Evolutionary conservation across 2,329 filamentous ascomycete genomes (phyloP).

Genomic region (Neopestalotiopsis rosae): DNA sequence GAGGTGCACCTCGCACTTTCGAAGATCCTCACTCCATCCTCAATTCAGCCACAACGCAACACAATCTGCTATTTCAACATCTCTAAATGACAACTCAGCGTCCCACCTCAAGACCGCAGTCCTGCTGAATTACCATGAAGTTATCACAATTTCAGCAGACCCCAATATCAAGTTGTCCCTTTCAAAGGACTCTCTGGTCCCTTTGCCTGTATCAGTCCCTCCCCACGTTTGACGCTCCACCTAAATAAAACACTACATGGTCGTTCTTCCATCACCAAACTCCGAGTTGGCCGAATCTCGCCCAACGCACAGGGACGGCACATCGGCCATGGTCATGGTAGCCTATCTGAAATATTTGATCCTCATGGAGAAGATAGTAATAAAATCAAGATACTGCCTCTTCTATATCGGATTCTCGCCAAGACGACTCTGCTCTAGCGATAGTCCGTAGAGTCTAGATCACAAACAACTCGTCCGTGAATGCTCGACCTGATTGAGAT

Average conservation of each 20-base stretch:
- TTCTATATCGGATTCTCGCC: neutral
- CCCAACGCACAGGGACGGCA: neutral
- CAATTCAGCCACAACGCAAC: neutral
- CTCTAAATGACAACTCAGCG: neutral
- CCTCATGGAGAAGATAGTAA: neutral
- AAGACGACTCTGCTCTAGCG: neutral
- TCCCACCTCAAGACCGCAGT: neutral
- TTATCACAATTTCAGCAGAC: neutral
- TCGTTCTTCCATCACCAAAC: neutral
- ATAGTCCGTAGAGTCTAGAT: neutral
- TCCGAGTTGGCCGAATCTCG: neutral
- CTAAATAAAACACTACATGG: slow-evolving; percentile 5
- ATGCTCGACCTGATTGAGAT: neutral
- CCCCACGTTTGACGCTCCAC: slow-evolving; percentile 12
- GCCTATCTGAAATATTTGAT: neutral
- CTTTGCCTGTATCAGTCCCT: neutral
- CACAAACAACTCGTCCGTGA: neutral
- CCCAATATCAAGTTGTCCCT: neutral
- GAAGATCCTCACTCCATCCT: neutral
- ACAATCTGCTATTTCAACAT: neutral
- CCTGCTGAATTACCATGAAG: neutral
- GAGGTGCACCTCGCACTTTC: slow-evolving; percentile 11
- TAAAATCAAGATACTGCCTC: neutral
- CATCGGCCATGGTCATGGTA: neutral
- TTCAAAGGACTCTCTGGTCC: neutral